Evolutionary conservation across 192 early-diverging fungal genomes (phyloP).

Genomic region (Umbelopsis isabellina): DNA sequence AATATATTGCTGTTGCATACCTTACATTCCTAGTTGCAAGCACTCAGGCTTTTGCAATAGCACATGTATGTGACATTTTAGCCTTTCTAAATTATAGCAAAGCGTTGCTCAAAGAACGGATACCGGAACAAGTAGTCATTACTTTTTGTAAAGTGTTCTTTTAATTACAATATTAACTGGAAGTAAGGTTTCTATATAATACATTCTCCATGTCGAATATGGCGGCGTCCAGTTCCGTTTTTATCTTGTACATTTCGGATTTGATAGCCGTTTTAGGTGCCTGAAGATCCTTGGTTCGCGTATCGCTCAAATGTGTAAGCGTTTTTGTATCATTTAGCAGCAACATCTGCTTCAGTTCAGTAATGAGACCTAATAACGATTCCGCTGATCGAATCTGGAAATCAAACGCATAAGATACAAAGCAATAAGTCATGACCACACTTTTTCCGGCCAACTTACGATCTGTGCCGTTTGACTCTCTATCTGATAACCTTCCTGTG

Average conservation of each 20-base stretch:
- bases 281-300: slow-evolving; percentile 39
- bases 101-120: not conserved
- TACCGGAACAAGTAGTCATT: not conserved
- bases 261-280: slow-evolving; percentile 49
- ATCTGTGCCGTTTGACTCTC: slow-evolving; percentile 57
- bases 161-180: slow-evolving; percentile 24
- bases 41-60: no score
- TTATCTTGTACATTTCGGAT: slow-evolving; percentile 41
- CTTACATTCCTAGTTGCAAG: no score
- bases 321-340: slow-evolving; percentile 55
- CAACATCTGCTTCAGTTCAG: slow-evolving; percentile 53
- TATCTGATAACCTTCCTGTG: slow-evolving; percentile 61
- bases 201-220: slow-evolving; percentile 54
- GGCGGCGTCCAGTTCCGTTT: slow-evolving; percentile 45
- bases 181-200: slow-evolving; percentile 41
- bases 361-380: slow-evolving; percentile 51
- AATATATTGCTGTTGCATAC: no score
- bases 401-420: not conserved
- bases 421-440: not conserved
- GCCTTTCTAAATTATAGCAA: no score
- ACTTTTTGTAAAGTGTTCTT: not conserved
- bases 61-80: no score
- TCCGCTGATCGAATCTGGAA: slow-evolving; percentile 49
- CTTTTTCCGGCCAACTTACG: slow-evolving; percentile 25
- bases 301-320: slow-evolving; percentile 40